Conservation (phyloP, 73 alveolate genomes). For the Paramecium sonneborni region DNA sequence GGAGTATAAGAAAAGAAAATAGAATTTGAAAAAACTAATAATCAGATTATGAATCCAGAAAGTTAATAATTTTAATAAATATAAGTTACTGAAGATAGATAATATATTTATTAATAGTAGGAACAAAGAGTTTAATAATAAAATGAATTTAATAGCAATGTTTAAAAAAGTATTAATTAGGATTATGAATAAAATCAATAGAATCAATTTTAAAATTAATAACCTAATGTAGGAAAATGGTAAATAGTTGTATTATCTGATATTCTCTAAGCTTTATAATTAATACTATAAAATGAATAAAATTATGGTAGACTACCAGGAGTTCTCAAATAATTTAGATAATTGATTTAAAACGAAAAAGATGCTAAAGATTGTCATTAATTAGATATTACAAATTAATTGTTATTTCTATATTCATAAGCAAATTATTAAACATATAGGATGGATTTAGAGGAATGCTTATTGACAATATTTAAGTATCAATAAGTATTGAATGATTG, state of each 20-base stretch:
- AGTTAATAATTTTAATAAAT: not conserved
- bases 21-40: not conserved
- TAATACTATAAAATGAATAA: not conserved
- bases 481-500: not conserved
- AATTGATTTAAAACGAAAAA: not conserved
- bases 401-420: not conserved
- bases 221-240: conserved; percentile 11
- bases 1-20: not conserved
- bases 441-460: not conserved
- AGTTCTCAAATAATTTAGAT: not conserved
- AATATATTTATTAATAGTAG: not conserved
- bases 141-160: not conserved
- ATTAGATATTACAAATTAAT: not conserved
- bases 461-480: not conserved
- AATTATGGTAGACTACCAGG: not conserved
- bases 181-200: not conserved
- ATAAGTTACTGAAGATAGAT: not conserved
- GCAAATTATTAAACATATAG: not conserved
- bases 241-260: not conserved
- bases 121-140: not conserved
- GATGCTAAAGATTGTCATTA: not conserved
- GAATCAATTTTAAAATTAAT: not conserved
- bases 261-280: not conserved
- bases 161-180: not conserved
- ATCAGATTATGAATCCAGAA: not conserved